Conservation (phyloP, 129 eudicot genomes). For the Calendula officinalis region DNA sequence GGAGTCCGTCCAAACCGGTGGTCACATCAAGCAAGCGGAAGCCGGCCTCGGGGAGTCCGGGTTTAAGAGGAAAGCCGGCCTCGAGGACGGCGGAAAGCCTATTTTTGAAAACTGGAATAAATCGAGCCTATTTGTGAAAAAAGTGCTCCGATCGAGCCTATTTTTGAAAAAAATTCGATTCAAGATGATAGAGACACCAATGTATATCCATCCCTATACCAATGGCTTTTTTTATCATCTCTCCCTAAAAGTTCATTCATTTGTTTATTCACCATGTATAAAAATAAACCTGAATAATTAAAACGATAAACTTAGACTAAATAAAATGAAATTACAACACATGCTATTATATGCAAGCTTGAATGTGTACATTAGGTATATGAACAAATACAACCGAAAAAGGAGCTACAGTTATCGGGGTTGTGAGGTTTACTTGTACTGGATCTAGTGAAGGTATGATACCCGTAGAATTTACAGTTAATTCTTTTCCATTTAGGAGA, state of each 20-base stretch:
- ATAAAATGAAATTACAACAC: not conserved
- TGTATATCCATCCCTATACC: not conserved
- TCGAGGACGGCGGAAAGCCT: too few relatives aligned
- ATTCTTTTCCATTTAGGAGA: constrained; percentile 51
- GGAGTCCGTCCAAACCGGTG: too few relatives aligned
- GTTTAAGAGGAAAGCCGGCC: too few relatives aligned
- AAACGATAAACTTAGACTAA: not conserved
- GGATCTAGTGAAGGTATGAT: constrained; percentile 59
- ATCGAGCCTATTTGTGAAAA: too few relatives aligned
- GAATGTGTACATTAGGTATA: constrained; percentile 42
- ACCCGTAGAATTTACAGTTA: constrained; percentile 49
- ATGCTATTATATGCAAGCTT: constrained; percentile 46
- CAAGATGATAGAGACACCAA: constrained; percentile 2
- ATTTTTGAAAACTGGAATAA: too few relatives aligned
- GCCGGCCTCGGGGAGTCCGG: too few relatives aligned
- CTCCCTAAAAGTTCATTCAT: not conserved
- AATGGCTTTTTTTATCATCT: constrained; percentile 5
- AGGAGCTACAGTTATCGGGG: constrained; percentile 58
- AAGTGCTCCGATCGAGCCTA: too few relatives aligned
- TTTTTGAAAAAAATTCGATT: too few relatives aligned
- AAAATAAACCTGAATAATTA: not conserved
- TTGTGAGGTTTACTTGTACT: constrained; percentile 25
- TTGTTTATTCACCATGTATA: not conserved
- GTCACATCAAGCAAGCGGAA: too few relatives aligned
- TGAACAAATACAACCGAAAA: constrained; percentile 64